A percentile compares a stretch with the other conserved stretches of the same genome.
These are phyloP conservation scores for Raffaelea ambrosiae DNA, from an alignment of 2,329 filamentous ascomycete genomes.

Conservation along the genomic window DNA sequence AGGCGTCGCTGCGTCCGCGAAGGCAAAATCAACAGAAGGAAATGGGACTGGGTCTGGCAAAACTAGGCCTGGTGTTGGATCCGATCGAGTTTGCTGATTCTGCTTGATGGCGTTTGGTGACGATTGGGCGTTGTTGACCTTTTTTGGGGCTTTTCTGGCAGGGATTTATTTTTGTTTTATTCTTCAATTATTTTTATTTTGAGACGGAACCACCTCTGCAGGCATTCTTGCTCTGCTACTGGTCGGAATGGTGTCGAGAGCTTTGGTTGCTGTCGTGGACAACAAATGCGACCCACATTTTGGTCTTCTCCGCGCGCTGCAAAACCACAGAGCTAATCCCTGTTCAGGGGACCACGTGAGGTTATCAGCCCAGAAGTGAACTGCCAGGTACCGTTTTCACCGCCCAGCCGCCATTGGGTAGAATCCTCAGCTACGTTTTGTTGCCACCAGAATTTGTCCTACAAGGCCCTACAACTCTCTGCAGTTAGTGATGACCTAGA, in stretches of 20 bases:
- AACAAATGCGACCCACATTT: not conserved
- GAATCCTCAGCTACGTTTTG: too few relatives aligned
- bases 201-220: slow-evolving; percentile 2
- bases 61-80: too few relatives aligned
- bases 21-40: too few relatives aligned
- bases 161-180: slow-evolving; percentile 8
- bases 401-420: not conserved
- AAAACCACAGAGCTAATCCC: slow-evolving; percentile 6
- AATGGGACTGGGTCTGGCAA: too few relatives aligned
- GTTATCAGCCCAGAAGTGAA: not conserved
- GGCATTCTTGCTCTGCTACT: slow-evolving; percentile 1
- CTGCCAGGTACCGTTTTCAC: too few relatives aligned
- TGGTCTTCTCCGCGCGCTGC: too few relatives aligned
- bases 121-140: slow-evolving; percentile 11
- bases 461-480: too few relatives aligned
- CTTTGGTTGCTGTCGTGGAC: slow-evolving; percentile 3
- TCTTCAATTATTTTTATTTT: slow-evolving; percentile 7
- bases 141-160: slow-evolving; percentile 5
- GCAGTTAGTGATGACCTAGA: too few relatives aligned
- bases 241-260: not conserved
- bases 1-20: not conserved
- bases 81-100: too few relatives aligned
- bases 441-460: too few relatives aligned
- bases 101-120: not conserved
- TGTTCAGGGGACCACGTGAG: slow-evolving; percentile 5